Evolutionary conservation across 176 grass and related monocot species (phyloP).

Genomic region (Metroxylon sagu): DNA sequence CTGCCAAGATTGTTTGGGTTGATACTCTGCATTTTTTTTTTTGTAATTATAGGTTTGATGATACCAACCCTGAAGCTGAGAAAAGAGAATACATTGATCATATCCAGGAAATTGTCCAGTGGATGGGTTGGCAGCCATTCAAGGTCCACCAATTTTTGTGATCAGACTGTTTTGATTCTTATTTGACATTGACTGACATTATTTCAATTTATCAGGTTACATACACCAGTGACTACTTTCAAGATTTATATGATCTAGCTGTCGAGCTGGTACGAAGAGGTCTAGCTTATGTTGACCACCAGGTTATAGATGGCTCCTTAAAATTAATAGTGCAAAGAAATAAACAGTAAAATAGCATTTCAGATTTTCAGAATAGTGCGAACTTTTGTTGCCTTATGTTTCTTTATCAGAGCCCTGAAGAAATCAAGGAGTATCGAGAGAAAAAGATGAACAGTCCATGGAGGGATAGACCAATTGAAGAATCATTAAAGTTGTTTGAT

Average conservation of each 20-base stretch:
- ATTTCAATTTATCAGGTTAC: conserved; percentile 43
- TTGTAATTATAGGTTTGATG: conserved; percentile 61
- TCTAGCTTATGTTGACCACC: conserved; percentile 95
- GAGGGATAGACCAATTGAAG: conserved; percentile 78
- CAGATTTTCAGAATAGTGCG: no score
- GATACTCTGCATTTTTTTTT: neutral
- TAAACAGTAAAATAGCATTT: no score
- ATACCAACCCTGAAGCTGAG: conserved; percentile 98
- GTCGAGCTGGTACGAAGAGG: conserved; percentile 83
- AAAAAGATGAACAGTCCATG: conserved; percentile 95
- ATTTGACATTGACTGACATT: conserved; percentile 4
- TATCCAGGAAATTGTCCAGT: conserved; percentile 80
- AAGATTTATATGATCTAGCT: conserved; percentile 80
- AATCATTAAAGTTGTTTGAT: conserved; percentile 86
- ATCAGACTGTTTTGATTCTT: neutral
- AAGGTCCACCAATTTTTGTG: conserved; percentile 16
- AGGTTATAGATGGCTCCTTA: conserved; percentile 29
- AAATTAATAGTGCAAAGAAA: no score
- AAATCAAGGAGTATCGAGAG: conserved; percentile 96
- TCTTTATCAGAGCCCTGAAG: conserved; percentile 60
- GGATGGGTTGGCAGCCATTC: conserved; percentile 98
- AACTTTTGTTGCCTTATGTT: conserved; percentile 14
- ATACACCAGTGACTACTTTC: conserved; percentile 96
- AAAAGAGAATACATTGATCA: conserved; percentile 97
- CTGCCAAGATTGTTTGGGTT: no score